A percentile compares a stretch with the other conserved stretches of the same genome.
Conservation (phyloP, 441 rosid genomes). For the Adansonia rubrostipa region DNA sequence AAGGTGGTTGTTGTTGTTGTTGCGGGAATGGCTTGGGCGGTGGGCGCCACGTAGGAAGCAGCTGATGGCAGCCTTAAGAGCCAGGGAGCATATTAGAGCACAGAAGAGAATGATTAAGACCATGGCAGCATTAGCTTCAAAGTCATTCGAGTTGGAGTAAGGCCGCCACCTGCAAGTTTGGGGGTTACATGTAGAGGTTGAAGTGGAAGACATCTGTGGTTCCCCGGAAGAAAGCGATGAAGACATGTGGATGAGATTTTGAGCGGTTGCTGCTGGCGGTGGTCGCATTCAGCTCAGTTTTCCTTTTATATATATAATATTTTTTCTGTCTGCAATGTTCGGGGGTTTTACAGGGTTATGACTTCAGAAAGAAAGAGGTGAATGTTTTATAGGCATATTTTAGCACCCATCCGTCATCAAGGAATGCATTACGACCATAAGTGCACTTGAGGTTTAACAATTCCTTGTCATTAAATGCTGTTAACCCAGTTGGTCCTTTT, state of each 20-base stretch:
- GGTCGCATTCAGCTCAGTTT: constrained; percentile 33
- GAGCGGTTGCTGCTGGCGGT: constrained; percentile 18
- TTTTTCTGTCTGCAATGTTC: background rate
- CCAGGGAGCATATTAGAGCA: constrained; percentile 59
- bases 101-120: constrained; percentile 62
- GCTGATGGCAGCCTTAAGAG: constrained; percentile 63
- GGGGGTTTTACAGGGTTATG: background rate
- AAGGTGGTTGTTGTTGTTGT: constrained; percentile 19
- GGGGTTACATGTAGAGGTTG: constrained; percentile 50
- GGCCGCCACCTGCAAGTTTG: constrained; percentile 58
- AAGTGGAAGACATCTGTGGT: constrained; percentile 36
- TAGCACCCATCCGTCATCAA: constrained; percentile 5
- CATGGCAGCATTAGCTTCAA: constrained; percentile 54
- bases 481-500: background rate
- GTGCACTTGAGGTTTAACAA: constrained; percentile 14
- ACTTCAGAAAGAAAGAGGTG: background rate
- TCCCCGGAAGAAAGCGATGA: constrained; percentile 28
- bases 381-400: constrained; percentile 12
- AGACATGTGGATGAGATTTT: constrained; percentile 12
- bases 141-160: constrained; percentile 49
- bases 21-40: background rate
- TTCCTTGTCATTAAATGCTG: background rate
- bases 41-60: constrained; percentile 46
- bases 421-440: background rate
- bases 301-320: background rate